Conservation (phyloP, 495 filamentous ascomycete genomes). For the Lasiosphaeria hispida region DNA sequence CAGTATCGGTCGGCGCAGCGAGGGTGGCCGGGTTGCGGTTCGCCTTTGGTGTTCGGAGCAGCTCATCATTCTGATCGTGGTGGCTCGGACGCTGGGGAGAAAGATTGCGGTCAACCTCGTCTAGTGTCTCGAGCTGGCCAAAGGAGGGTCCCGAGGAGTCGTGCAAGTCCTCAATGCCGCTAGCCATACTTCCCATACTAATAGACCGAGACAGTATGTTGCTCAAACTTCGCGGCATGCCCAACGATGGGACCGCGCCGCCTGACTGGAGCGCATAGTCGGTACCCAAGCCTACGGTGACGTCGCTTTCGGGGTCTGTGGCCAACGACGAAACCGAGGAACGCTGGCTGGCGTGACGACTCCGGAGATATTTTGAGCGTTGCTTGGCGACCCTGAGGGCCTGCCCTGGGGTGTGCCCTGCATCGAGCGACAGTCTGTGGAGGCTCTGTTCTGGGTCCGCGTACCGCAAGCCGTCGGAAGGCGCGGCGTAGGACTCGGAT, state of each 20-base stretch:
- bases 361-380: constrained; percentile 70
- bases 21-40: constrained; percentile 46
- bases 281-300: constrained; percentile 62
- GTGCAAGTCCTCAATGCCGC: constrained; percentile 74
- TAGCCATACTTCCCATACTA: constrained; percentile 93
- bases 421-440: constrained; percentile 25
- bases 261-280: constrained; percentile 86
- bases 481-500: constrained; percentile 9
- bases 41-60: constrained; percentile 47
- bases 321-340: constrained; percentile 73
- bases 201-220: constrained; percentile 70
- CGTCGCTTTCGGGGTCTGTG: constrained; percentile 66
- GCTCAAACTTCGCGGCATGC: constrained; percentile 50
- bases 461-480: background rate
- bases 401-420: constrained; percentile 35
- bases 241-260: constrained; percentile 63
- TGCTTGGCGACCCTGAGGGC: constrained; percentile 28
- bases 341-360: constrained; percentile 71
- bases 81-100: constrained; percentile 27
- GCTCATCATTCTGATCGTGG: constrained; percentile 23
- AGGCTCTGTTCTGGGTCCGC: constrained; percentile 30
- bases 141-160: constrained; percentile 47
- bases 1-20: constrained; percentile 75
- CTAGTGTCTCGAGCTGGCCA: constrained; percentile 53
- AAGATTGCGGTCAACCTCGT: constrained; percentile 40